Percentiles rank a stretch among this genome's conserved stretches.
Evolutionary conservation across 2,329 filamentous ascomycete genomes (phyloP).

Genomic region (Sclerotinia glacialis): DNA sequence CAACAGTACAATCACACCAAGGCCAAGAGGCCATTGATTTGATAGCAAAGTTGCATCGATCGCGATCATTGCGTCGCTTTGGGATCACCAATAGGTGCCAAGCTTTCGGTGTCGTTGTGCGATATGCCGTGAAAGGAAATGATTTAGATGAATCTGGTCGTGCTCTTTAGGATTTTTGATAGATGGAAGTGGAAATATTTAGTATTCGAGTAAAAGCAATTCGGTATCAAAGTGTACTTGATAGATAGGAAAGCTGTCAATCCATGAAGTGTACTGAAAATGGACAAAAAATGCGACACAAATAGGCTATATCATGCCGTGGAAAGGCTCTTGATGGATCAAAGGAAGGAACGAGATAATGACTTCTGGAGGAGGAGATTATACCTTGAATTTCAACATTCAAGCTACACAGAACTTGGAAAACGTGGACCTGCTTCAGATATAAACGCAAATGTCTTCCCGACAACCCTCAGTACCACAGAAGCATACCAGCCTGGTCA

Average conservation of each 20-base stretch:
- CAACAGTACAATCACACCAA: slow-evolving; percentile 32
- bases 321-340: background rate
- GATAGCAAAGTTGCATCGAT: slow-evolving; percentile 22
- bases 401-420: slow-evolving; percentile 1
- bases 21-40: slow-evolving; percentile 32
- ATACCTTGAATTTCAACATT: background rate
- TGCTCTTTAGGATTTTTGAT: background rate
- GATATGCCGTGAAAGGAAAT: background rate
- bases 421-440: slow-evolving; percentile 2
- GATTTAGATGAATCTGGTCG: background rate
- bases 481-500: background rate
- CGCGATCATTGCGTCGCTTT: slow-evolving; percentile 7
- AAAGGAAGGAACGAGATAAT: background rate
- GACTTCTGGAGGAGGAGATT: background rate
- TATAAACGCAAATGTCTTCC: slow-evolving; percentile 1
- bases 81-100: background rate
- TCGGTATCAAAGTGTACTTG: background rate
- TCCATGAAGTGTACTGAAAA: background rate
- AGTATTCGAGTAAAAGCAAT: background rate
- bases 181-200: background rate
- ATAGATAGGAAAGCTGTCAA: background rate
- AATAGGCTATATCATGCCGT: slow-evolving; percentile 2
- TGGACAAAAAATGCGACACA: background rate
- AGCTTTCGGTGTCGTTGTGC: background rate
- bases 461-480: background rate